phyloP scores from a whole-genome alignment of 257 asterid species.

The Scutellaria minor region DNA sequence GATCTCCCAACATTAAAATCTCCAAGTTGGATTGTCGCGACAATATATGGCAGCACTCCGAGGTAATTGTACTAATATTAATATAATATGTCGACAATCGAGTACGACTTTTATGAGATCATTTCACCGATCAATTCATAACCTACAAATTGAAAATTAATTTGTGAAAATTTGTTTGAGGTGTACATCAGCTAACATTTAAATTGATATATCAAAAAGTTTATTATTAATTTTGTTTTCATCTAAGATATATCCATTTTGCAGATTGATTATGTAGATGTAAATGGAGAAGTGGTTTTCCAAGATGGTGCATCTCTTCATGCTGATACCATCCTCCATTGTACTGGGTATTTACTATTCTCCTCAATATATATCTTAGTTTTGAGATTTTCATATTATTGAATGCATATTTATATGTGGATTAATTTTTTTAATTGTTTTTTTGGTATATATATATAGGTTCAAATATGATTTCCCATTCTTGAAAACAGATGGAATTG shows the following conservation, averaged over 20 bases:
- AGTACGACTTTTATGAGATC: too few species aligned
- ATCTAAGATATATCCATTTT: not conserved
- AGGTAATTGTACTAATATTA: conserved; percentile 2
- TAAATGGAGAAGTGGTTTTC: conserved; percentile 58
- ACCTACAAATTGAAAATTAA: not conserved
- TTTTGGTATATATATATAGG: conserved; percentile 35
- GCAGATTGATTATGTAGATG: conserved; percentile 51
- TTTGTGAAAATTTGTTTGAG: not conserved
- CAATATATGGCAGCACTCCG: conserved; percentile 45
- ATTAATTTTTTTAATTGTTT: not conserved
- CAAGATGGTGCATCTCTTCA: conserved; percentile 53
- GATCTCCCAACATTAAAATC: conserved; percentile 35
- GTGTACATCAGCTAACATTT: too few species aligned
- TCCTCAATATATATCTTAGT: not conserved
- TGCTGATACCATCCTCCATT: conserved; percentile 63
- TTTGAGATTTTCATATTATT: not conserved
- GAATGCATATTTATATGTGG: not conserved
- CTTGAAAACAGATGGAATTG: conserved; percentile 57
- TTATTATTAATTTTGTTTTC: too few species aligned
- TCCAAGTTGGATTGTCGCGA: conserved; percentile 39
- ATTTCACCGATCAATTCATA: too few species aligned
- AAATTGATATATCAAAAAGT: too few species aligned
- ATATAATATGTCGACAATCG: too few species aligned
- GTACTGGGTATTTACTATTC: conserved; percentile 59
- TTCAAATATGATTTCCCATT: conserved; percentile 55